Evolutionary conservation across 441 rosid genomes (phyloP).

Genomic region (Mallotus repandus): DNA sequence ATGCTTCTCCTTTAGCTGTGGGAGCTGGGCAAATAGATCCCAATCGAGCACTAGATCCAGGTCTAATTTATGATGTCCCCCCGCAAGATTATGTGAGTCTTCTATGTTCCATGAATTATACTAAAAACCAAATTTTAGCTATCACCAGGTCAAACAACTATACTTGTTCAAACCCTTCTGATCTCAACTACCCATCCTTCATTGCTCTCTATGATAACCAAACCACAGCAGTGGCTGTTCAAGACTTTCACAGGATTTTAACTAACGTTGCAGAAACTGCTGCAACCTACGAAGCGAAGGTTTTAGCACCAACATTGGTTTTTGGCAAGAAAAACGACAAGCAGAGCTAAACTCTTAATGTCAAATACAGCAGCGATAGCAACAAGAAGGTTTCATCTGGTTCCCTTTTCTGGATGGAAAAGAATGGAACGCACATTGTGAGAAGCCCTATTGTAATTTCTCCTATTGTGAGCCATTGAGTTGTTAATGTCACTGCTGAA

Average conservation of each 20-base stretch:
- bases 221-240: background rate
- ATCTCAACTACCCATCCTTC: conserved; percentile 56
- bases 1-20: conserved; percentile 43
- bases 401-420: conserved; percentile 41
- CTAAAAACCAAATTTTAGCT: conserved; percentile 33
- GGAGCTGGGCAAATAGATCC: conserved; percentile 55
- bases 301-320: conserved; percentile 27
- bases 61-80: conserved; percentile 49
- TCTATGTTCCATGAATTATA: conserved; percentile 45
- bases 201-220: conserved; percentile 32
- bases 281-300: conserved; percentile 31
- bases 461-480: conserved; percentile 30
- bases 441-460: conserved; percentile 46
- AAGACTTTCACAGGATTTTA: conserved; percentile 31
- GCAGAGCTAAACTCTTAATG: conserved; percentile 27
- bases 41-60: conserved; percentile 48
- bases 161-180: conserved; percentile 35
- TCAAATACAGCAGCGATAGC: conserved; percentile 14
- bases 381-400: conserved; percentile 31
- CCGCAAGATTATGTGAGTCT: conserved; percentile 44
- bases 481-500: no score
- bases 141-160: conserved; percentile 35
- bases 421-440: conserved; percentile 30
- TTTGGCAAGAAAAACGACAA: conserved; percentile 35
- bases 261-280: conserved; percentile 42